These are phyloP conservation scores for Neodidymelliopsis sp. DNA, from an alignment of 2,329 filamentous ascomycete genomes.

Conservation along the genomic window DNA sequence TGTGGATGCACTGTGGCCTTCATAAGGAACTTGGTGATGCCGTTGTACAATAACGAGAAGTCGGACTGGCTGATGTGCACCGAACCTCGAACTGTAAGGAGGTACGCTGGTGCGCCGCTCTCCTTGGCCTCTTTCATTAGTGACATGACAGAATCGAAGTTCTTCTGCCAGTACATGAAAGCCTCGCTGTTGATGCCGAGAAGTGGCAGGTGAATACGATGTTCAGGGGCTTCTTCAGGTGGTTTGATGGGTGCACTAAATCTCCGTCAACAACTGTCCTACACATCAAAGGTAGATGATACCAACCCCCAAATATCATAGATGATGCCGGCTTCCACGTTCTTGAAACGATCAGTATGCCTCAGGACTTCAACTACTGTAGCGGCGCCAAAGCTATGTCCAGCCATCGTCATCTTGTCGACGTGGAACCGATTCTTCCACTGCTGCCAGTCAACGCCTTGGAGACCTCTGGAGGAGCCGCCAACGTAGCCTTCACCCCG, in stretches of 20 bases:
- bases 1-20: conserved; percentile 70
- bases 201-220: conserved; percentile 62
- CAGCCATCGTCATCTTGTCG: conserved; percentile 66
- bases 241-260: conserved; percentile 56
- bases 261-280: conserved; percentile 12
- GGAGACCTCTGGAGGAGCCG: conserved; percentile 65
- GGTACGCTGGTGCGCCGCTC: conserved; percentile 55
- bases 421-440: conserved; percentile 66
- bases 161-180: conserved; percentile 74
- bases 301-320: conserved; percentile 68
- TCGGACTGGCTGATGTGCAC: conserved; percentile 72
- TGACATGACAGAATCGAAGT: conserved; percentile 65
- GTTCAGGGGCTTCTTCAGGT: conserved; percentile 52
- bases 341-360: conserved; percentile 61
- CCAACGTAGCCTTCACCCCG: conserved; percentile 65
- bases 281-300: background rate
- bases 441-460: conserved; percentile 62
- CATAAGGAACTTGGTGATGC: conserved; percentile 64
- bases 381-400: conserved; percentile 73
- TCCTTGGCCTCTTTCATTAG: conserved; percentile 65
- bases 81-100: conserved; percentile 62
- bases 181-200: conserved; percentile 72
- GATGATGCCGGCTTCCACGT: conserved; percentile 69
- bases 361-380: conserved; percentile 68
- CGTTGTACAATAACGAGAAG: conserved; percentile 70